phyloP scores from a whole-genome alignment of 495 filamentous ascomycete species.

The Aspergillus campestris region DNA sequence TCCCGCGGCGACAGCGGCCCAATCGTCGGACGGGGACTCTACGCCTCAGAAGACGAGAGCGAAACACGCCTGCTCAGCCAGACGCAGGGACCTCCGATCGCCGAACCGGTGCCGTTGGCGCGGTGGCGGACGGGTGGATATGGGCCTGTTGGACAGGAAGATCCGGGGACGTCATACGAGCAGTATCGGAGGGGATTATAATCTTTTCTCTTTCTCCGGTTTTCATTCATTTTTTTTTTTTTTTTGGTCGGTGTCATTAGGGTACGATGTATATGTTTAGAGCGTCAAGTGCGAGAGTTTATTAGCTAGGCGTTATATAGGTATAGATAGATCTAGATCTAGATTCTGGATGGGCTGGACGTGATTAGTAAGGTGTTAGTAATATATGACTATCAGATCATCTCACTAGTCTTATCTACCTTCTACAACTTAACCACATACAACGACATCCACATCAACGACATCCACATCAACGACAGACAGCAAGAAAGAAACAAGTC shows the following conservation, averaged over 20 bases:
- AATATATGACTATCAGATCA: too few species aligned
- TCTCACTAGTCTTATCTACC: too few species aligned
- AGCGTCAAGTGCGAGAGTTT: too few species aligned
- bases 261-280: too few species aligned
- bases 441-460: neutral
- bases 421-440: too few species aligned
- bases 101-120: conserved; percentile 24
- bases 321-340: too few species aligned
- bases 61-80: conserved; percentile 35
- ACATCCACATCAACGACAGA: neutral
- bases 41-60: conserved; percentile 36
- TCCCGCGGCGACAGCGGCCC: conserved; percentile 20
- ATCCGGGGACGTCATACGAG: conserved; percentile 32
- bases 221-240: neutral
- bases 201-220: conserved; percentile 1
- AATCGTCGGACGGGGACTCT: conserved; percentile 16
- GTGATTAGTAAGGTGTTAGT: too few species aligned
- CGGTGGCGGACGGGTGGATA: conserved; percentile 42
- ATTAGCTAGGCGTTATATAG: too few species aligned
- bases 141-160: conserved; percentile 39
- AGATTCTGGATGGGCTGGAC: too few species aligned
- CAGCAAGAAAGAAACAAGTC: neutral
- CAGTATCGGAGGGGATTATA: conserved; percentile 22
- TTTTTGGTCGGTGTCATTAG: neutral
- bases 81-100: conserved; percentile 29